These are phyloP conservation scores for Candida saitoana DNA, from an alignment of 805 yeast genomes.

Conservation along the genomic window DNA sequence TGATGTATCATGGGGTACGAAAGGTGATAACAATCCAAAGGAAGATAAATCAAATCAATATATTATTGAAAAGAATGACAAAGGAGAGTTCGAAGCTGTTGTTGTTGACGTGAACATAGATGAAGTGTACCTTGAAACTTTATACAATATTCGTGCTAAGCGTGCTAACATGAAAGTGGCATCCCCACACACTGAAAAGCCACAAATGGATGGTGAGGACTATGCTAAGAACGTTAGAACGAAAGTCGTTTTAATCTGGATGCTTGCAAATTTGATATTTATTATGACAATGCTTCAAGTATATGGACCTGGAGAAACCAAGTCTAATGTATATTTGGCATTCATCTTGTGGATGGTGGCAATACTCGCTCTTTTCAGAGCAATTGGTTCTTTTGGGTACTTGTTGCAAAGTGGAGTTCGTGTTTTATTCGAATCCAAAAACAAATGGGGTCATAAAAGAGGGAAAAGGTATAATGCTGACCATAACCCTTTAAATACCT, in stretches of 20 bases:
- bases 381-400: conserved; percentile 73
- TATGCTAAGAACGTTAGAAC: conserved; percentile 94
- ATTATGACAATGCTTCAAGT: conserved; percentile 87
- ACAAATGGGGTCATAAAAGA: conserved; percentile 39
- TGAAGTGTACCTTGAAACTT: conserved; percentile 71
- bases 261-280: conserved; percentile 73
- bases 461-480: conserved; percentile 34
- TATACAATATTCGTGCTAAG: conserved; percentile 67
- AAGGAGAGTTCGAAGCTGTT: conserved; percentile 75
- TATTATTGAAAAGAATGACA: conserved; percentile 71
- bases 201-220: conserved; percentile 55
- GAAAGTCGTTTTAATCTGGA: conserved; percentile 93
- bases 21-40: conserved; percentile 76
- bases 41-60: conserved; percentile 74
- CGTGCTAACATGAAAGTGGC: conserved; percentile 53
- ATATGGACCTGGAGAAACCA: conserved; percentile 59
- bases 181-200: conserved; percentile 29
- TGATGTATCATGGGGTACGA: conserved; percentile 99
- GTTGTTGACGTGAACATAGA: conserved; percentile 83
- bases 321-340: conserved; percentile 65
- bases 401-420: conserved; percentile 42
- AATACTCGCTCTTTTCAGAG: conserved; percentile 74
- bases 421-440: conserved; percentile 34
- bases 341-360: conserved; percentile 93
- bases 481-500: conserved; percentile 28